Percentiles rank a stretch among this genome's conserved stretches.
phyloP scores from a whole-genome alignment of 306 rosid species.

The Parietaria judaica region DNA sequence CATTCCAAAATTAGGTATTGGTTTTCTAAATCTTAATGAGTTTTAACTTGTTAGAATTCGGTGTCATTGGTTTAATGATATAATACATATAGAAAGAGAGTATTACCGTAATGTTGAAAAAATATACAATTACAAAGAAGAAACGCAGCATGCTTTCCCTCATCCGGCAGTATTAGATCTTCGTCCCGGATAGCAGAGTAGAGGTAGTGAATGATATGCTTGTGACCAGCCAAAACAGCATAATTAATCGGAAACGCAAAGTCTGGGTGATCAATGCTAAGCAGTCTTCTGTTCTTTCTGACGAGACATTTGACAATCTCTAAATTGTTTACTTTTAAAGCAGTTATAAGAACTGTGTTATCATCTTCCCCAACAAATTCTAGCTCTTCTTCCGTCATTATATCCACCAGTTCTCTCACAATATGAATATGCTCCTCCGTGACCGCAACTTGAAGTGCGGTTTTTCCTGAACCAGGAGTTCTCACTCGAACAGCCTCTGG shows the following conservation, averaged over 20 bases:
- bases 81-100: too few relatives aligned
- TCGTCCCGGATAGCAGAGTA: not conserved
- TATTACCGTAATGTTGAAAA: not conserved
- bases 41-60: too few relatives aligned
- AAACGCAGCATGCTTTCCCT: not conserved
- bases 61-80: too few relatives aligned
- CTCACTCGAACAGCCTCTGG: constrained; percentile 2
- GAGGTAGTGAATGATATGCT: not conserved
- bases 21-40: too few relatives aligned
- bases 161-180: not conserved
- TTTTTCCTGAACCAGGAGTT: not conserved
- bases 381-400: constrained; percentile 3
- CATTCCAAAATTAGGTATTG: too few relatives aligned
- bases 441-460: not conserved
- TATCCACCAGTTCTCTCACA: too few relatives aligned
- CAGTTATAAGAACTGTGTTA: not conserved
- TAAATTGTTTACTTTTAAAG: not conserved
- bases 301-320: not conserved
- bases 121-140: not conserved
- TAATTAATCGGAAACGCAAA: not conserved
- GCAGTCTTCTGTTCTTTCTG: not conserved
- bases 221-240: not conserved
- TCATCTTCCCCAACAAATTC: not conserved
- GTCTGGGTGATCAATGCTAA: not conserved
- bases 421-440: not conserved